Conservation (phyloP, 805 yeast genomes). For the Hanseniaspora nectarophila region DNA sequence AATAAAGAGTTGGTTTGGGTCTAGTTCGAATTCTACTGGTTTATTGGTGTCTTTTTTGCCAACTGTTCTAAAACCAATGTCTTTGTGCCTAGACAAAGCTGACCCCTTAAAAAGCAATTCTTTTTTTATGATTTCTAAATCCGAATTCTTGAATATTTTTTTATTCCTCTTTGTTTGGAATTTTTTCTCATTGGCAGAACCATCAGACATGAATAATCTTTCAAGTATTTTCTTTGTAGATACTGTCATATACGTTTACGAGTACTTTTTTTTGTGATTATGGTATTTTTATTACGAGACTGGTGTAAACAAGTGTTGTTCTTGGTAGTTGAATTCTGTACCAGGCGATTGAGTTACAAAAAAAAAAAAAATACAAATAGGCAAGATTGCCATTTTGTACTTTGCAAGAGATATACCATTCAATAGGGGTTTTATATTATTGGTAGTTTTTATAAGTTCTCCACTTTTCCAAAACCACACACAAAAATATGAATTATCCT, state of each 20-base stretch:
- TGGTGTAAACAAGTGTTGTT: too few species aligned
- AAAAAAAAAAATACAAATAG: too few species aligned
- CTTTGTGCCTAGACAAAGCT: background rate
- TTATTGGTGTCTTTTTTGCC: background rate
- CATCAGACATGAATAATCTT: background rate
- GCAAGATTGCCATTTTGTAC: too few species aligned
- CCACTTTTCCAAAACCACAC: too few species aligned
- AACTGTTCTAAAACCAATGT: background rate
- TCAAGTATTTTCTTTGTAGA: background rate
- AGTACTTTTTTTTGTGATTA: too few species aligned
- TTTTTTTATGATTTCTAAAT: conserved; percentile 9
- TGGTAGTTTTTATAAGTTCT: too few species aligned
- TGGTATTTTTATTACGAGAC: too few species aligned
- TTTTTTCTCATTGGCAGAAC: background rate
- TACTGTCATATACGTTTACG: background rate
- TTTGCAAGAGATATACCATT: too few species aligned
- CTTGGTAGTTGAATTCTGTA: too few species aligned
- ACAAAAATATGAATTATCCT: too few species aligned
- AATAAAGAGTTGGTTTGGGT: background rate
- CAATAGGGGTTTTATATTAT: too few species aligned
- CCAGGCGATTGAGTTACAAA: too few species aligned
- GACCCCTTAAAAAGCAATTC: background rate
- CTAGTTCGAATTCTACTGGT: background rate
- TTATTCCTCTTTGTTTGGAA: background rate
- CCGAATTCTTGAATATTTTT: conserved; percentile 12